Evolutionary conservation across 2,329 filamentous ascomycete genomes (phyloP), one percentile per base, ranked within the genome.

Genomic region (Chrysoporthe cubensis): DNA sequence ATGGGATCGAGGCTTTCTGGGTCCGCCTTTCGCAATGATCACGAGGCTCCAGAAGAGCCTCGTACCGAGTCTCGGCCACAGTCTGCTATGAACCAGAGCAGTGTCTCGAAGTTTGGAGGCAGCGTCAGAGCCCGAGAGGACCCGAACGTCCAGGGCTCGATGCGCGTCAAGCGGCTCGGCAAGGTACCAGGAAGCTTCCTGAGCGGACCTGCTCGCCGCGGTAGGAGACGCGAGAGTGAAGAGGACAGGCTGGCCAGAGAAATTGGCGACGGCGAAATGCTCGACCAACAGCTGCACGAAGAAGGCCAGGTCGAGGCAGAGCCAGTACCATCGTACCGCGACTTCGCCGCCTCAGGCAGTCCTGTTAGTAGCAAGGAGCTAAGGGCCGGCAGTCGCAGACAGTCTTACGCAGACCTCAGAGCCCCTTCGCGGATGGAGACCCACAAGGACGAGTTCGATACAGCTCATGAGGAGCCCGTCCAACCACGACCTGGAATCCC

Each of bases 181-280:
- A 92, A 92, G 77, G 83, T 91, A 8, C 87, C 90, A 2, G 93
- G 92, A 1, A 91, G 88, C 69, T 94, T 95, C 72, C 81, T 96
- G 32, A 93, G 91, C 72, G 92, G 91, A 0, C 93, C 93, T 40
- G 91, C 93, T 26, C 87, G 93, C 65, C 85, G 93, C 72, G 93
- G 92, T 37, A 86, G 91, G 70, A 84, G 89, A 71, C 82, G 88
- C 67, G 85, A 77, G 73, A 91, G 89, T 73, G 89, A 91, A 70
- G 90, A 92, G 71, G 89, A 91, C 50, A 66, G 73, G 50, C 65
- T 72, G 1, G 71, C 66, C 32, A 72, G 71, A 18, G 75, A 66
- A 1, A 77, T 82, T 44, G 77, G 71, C 8, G 83, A 85, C 9
- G 79, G 77, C 26, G 82, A 84, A 2, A 71, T 81, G 43, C 72